Evolutionary conservation across 1,284 basidiomycete genomes (phyloP), one percentile per base, ranked within the genome.

Genomic region (Pseudozyma thailandica): DNA sequence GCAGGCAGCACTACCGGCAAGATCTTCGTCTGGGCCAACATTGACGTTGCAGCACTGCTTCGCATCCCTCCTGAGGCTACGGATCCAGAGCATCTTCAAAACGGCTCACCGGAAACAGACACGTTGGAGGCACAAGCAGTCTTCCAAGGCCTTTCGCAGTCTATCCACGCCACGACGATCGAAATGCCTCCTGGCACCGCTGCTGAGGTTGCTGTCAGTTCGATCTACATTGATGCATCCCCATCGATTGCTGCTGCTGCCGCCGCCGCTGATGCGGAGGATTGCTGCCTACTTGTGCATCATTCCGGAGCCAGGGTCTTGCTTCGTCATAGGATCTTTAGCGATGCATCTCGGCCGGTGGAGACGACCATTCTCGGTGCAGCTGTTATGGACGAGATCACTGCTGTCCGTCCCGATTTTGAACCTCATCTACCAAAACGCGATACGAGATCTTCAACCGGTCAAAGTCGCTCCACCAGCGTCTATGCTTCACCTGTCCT

Each of bases 21-120:
- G 10, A n/a, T 82, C 30, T 59, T 75, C 21, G 65, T 80, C 16
- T 82, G 80, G 80, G 47, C 60, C 21, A 44, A 64, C 42, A 52
- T 82, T 10, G 57, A 72, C 28, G 53, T 72, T 5, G 50, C 51
- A 37, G 71, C 60, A n/a, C 56, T 80, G 4, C 58, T 77, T 1
- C 66, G 60, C 20, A 55, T 71, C 2, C 47, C 64, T 26, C 46
- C 72, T n/a, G 54, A 65, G 13, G 69, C 70, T 21, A 64, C 63
- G 5, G 62, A 70, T 25, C 62, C 59, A 12, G 58, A 62, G 41
- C 60, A 69, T 48, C 51, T 56, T 12, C 28, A 44, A 20, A 51
- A 60, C n/a, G 51, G 50, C 12, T 15, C 33, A 7, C 53, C 49
- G 6, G 58, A 53, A 2, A 50, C 52, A 7, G 52, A 61, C 13